A percentile compares a stretch with the other conserved stretches of the same genome.
phyloP scores from a whole-genome alignment of 331 rosid species.

The Dryas integrifolia region DNA sequence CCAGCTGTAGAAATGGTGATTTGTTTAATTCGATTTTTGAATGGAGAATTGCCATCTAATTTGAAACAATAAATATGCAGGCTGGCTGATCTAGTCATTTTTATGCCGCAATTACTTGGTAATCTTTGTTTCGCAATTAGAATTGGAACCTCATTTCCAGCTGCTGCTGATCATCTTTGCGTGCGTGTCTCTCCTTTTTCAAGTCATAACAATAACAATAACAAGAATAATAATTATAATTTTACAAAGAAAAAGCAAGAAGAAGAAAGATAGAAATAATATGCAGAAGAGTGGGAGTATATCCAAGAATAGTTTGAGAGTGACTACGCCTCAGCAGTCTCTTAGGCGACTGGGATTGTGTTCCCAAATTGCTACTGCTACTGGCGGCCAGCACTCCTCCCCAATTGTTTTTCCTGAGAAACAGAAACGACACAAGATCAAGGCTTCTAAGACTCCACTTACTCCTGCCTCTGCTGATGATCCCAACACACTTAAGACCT shows the following conservation, averaged over 20 bases:
- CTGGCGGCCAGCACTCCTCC: slow-evolving; percentile 84
- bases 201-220: not conserved
- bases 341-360: slow-evolving; percentile 84
- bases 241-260: not conserved
- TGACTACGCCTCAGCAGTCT: slow-evolving; percentile 73
- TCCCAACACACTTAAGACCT: slow-evolving; percentile 48
- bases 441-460: slow-evolving; percentile 45
- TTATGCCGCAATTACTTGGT: slow-evolving; percentile 20
- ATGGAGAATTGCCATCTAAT: not conserved
- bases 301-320: slow-evolving; percentile 64
- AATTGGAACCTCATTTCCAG: slow-evolving; percentile 11
- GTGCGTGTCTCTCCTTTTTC: not conserved
- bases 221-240: not conserved
- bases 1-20: slow-evolving; percentile 6
- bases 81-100: slow-evolving; percentile 21
- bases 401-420: slow-evolving; percentile 96
- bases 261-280: slow-evolving; percentile 18
- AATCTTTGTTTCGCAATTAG: slow-evolving; percentile 1
- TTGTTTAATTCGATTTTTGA: slow-evolving; percentile 7
- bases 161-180: not conserved
- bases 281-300: slow-evolving; percentile 71
- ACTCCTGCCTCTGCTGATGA: slow-evolving; percentile 38
- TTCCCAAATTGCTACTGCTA: slow-evolving; percentile 79
- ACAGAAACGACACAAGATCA: slow-evolving; percentile 76
- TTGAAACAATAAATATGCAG: slow-evolving; percentile 8